phyloP scores from a whole-genome alignment of 2,329 filamentous ascomycete genomes.

The Xylaria sp. region DNA sequence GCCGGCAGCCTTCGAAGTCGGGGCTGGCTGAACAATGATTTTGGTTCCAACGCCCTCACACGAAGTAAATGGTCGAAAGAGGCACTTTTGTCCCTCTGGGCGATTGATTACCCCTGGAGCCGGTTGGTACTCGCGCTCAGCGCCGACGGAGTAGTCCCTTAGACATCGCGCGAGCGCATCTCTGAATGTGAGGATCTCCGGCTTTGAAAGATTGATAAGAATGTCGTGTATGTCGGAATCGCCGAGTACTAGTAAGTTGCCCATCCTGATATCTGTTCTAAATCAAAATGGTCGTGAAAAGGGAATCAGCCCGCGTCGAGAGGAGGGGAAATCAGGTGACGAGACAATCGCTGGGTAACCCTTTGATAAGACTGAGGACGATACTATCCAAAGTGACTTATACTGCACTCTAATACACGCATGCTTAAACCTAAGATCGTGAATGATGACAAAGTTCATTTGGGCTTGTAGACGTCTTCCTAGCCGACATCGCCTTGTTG shows the following conservation, averaged over 20 bases:
- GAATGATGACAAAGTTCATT: background rate
- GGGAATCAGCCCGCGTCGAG: background rate
- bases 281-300: background rate
- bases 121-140: slow-evolving; percentile 31
- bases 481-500: slow-evolving; percentile 20
- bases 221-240: slow-evolving; percentile 32
- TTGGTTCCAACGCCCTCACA: slow-evolving; percentile 27
- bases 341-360: background rate
- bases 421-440: background rate
- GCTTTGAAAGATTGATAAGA: slow-evolving; percentile 27
- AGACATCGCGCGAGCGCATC: slow-evolving; percentile 21
- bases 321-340: background rate
- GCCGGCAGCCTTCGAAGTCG: slow-evolving; percentile 22
- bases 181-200: slow-evolving; percentile 25
- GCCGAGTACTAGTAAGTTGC: slow-evolving; percentile 28
- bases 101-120: slow-evolving; percentile 28
- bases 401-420: background rate
- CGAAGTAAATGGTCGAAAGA: slow-evolving; percentile 37
- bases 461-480: background rate
- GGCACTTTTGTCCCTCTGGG: slow-evolving; percentile 35
- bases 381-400: background rate
- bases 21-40: slow-evolving; percentile 32
- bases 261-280: slow-evolving; percentile 15
- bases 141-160: slow-evolving; percentile 19
- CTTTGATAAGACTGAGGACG: background rate